Evolutionary conservation across 1,284 basidiomycete genomes (phyloP), one percentile per base, ranked within the genome.

Genomic region (Marasmius sp.): DNA sequence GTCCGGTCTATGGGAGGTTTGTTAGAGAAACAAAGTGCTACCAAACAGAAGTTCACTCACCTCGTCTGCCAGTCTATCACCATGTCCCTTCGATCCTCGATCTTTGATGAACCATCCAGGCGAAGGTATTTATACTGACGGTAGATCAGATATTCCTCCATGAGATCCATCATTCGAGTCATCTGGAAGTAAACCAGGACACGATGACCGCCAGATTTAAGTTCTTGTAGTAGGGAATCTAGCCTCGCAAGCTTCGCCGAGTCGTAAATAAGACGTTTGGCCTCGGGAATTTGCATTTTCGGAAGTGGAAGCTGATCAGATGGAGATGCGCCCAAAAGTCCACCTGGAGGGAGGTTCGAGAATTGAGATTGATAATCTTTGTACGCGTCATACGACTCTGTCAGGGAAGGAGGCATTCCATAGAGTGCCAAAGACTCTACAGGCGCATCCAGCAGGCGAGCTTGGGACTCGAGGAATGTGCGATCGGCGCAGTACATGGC

Each of bases 131-230:
- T 98, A 85, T 97, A 97, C 76, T 98, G 97, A 7, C 97, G 88
- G 79, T 94, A 98, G 68, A 98, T 95, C 60, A 99, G 82, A 75
- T 98, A 99, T 74, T 99, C 97, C 75, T 99, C 97, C 88, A 99
- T 97, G 63, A 99, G 81, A 74, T 99, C 97, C 88, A 99, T 98
- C 97, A 99, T 99, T 66, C 91, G 87, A 27, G 97, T 99, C 97
- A 99, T 99, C 77, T 99, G 97, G 89, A 98, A 99, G 80, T 99
- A 99, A 57, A 99, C 85, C 67, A 99, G 79, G 22, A 98, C 95
- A 54, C 96, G 89, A 77, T 99, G 97, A 60, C 96, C 96, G 10
- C 90, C 92, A 38, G 88, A 84, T 79, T 98, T 99, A 65, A 99
- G 87, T 71, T 98, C 93, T 65, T 95, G 92, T 10, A 99, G 81